These are phyloP conservation scores for Thelonectria discophora DNA, from an alignment of 2,329 filamentous ascomycete genomes.

Conservation along the genomic window DNA sequence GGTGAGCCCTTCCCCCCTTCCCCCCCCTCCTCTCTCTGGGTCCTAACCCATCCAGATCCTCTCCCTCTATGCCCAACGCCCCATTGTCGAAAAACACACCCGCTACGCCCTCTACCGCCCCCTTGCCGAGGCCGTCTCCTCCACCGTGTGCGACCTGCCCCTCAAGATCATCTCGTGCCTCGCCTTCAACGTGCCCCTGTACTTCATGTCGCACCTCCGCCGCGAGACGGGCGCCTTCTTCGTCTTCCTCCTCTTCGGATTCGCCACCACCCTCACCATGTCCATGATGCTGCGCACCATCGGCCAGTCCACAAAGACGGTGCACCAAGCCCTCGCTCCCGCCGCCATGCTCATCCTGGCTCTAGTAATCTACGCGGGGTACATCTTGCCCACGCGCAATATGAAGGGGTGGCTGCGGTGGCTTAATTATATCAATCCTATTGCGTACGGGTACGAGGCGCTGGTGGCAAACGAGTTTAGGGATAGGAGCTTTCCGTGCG, in stretches of 20 bases:
- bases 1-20: constrained; percentile 25
- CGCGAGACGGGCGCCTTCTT: constrained; percentile 57
- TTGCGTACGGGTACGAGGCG: constrained; percentile 58
- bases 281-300: constrained; percentile 55
- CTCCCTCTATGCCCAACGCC: constrained; percentile 43
- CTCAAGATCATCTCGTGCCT: constrained; percentile 51
- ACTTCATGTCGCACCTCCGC: constrained; percentile 58
- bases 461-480: constrained; percentile 32
- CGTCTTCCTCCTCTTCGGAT: constrained; percentile 54
- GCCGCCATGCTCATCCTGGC: constrained; percentile 48
- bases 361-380: constrained; percentile 54
- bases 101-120: constrained; percentile 49
- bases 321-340: constrained; percentile 53
- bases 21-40: too few species aligned
- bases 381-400: constrained; percentile 50
- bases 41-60: constrained; percentile 45
- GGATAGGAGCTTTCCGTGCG: constrained; percentile 18
- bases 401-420: constrained; percentile 52
- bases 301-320: constrained; percentile 58
- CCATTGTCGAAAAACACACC: constrained; percentile 48
- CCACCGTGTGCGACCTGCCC: constrained; percentile 51
- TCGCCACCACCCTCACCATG: constrained; percentile 46
- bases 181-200: constrained; percentile 55
- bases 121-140: constrained; percentile 42
- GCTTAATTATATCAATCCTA: constrained; percentile 70